A percentile compares a stretch with the other conserved stretches of the same genome.
Conservation (phyloP, 257 asterid genomes). For the Mitragyna speciosa region DNA sequence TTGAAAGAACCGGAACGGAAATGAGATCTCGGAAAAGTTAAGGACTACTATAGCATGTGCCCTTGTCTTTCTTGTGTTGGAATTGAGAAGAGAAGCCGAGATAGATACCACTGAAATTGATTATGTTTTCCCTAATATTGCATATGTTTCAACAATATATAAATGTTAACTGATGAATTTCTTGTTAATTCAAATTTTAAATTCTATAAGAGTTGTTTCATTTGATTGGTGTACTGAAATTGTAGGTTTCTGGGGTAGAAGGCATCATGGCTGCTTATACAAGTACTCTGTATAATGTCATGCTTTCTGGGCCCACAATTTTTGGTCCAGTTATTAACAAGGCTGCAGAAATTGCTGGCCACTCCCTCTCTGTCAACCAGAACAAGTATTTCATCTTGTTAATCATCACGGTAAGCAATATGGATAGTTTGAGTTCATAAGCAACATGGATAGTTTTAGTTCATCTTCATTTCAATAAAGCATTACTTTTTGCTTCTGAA, state of each 20-base stretch:
- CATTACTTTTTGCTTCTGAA: background rate
- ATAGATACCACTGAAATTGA: background rate
- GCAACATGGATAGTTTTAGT: background rate
- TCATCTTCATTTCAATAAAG: too few relatives aligned
- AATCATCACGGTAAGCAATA: conserved; percentile 64
- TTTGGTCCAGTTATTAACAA: conserved; percentile 71
- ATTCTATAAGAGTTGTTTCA: background rate
- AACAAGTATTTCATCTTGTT: conserved; percentile 62
- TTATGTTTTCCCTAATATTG: background rate
- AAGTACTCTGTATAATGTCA: conserved; percentile 54
- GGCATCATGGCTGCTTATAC: conserved; percentile 81
- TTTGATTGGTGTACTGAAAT: background rate
- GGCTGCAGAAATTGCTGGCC: conserved; percentile 71
- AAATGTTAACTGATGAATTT: background rate
- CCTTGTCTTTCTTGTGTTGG: background rate
- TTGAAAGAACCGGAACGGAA: background rate
- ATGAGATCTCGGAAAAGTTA: background rate
- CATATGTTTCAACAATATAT: background rate
- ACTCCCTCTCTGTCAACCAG: conserved; percentile 45
- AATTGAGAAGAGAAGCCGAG: background rate
- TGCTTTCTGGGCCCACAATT: conserved; percentile 75
- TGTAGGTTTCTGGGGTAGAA: conserved; percentile 66
- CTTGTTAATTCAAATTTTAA: too few relatives aligned
- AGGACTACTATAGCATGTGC: background rate
- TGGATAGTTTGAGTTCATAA: too few relatives aligned